A percentile compares a stretch with the other conserved stretches of the same genome.
Conservation (phyloP, 2,329 filamentous ascomycete species). For the Fusarium sp. region DNA sequence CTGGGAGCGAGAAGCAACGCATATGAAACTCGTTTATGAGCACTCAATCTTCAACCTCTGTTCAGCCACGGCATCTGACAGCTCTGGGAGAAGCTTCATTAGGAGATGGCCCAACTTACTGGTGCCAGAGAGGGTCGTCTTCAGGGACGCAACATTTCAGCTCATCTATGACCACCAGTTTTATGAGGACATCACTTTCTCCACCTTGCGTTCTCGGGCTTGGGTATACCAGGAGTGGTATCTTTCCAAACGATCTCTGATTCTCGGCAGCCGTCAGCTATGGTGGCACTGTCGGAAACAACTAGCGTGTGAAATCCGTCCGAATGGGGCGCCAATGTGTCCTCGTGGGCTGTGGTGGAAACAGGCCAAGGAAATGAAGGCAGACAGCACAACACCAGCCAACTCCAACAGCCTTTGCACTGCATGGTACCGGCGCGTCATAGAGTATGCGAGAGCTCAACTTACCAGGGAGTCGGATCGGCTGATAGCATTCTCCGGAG, state of each 20-base stretch:
- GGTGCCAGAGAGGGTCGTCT: neutral
- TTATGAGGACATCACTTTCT: neutral
- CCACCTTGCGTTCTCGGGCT: neutral
- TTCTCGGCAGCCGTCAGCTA: neutral
- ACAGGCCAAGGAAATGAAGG: neutral
- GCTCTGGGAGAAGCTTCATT: neutral
- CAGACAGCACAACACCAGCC: neutral
- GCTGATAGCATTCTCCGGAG: neutral
- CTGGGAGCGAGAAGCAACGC: neutral
- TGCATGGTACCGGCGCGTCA: neutral
- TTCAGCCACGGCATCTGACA: neutral
- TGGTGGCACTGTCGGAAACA: neutral
- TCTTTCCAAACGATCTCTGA: neutral
- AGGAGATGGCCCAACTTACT: neutral
- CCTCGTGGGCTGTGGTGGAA: neutral
- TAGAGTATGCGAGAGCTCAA: neutral
- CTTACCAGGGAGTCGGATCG: neutral
- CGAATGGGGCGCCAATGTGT: neutral
- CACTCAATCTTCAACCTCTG: neutral
- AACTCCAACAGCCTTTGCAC: neutral
- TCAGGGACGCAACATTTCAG: neutral
- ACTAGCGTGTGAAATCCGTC: neutral
- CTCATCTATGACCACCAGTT: neutral
- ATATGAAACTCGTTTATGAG: neutral
- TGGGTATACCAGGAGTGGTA: constrained; percentile 2